Evolutionary conservation across 805 yeast genomes (phyloP).

Genomic region (Clavispora fructus): DNA sequence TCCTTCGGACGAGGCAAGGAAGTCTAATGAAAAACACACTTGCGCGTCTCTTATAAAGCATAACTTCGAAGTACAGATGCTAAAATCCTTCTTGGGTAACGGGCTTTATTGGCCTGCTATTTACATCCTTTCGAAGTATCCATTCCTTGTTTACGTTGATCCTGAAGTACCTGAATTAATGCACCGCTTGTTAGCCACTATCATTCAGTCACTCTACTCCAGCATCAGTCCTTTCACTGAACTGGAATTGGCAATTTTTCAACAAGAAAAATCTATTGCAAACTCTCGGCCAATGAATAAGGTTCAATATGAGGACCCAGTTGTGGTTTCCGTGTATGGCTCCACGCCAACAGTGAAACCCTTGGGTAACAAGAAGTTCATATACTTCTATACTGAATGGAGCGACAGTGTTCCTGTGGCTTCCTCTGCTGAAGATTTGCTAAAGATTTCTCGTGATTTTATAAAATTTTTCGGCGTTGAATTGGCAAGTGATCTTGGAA

Average conservation of each 20-base stretch:
- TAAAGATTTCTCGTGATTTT: constrained; percentile 43
- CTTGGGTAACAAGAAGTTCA: constrained; percentile 20
- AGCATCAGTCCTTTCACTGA: constrained; percentile 16
- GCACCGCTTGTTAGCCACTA: constrained; percentile 43
- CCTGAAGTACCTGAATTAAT: constrained; percentile 44
- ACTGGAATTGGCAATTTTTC: constrained; percentile 18
- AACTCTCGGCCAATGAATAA: constrained; percentile 21
- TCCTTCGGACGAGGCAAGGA: constrained; percentile 17
- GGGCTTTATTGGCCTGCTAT: constrained; percentile 63
- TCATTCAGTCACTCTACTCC: constrained; percentile 46
- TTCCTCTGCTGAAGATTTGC: constrained; percentile 37
- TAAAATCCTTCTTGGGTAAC: constrained; percentile 49
- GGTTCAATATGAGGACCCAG: constrained; percentile 23
- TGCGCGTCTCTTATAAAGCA: constrained; percentile 15
- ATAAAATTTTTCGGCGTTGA: constrained; percentile 52
- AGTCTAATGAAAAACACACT: constrained; percentile 1
- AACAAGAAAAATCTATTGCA: constrained; percentile 18
- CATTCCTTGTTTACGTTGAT: constrained; percentile 53
- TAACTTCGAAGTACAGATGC: constrained; percentile 32
- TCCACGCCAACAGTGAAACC: constrained; percentile 27
- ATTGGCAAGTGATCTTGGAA: constrained; percentile 41
- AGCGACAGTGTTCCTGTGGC: constrained; percentile 31
- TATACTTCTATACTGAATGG: constrained; percentile 52
- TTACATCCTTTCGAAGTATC: constrained; percentile 54
- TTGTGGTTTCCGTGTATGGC: constrained; percentile 16